phyloP scores from a whole-genome alignment of 192 early-diverging fungal genomes.

The Pilobolus umbonatus region DNA sequence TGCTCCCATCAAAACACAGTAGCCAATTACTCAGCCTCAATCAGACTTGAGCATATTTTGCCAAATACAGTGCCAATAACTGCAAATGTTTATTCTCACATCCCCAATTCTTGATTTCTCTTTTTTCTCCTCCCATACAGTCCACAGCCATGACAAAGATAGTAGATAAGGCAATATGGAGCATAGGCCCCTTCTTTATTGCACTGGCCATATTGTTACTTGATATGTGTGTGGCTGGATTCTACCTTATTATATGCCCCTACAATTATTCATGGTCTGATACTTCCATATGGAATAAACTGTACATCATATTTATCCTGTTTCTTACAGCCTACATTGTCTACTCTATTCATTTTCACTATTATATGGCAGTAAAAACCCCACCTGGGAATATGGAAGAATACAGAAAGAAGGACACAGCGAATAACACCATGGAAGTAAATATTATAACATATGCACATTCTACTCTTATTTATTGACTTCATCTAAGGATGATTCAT shows the following conservation, averaged over 20 bases:
- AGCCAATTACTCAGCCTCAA: no score
- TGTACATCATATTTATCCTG: slow-evolving; percentile 32
- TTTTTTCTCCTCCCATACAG: background rate
- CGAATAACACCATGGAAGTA: background rate
- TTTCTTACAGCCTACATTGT: slow-evolving; percentile 45
- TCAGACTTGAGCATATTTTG: no score
- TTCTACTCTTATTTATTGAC: background rate
- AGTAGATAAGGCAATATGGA: slow-evolving; percentile 38
- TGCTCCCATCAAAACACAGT: no score
- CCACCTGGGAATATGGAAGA: slow-evolving; percentile 37
- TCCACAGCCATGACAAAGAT: slow-evolving; percentile 31
- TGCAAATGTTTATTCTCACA: no score
- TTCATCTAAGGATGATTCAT: slow-evolving; percentile 26
- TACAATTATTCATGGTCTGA: slow-evolving; percentile 42
- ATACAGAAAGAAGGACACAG: background rate
- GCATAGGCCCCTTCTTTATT: slow-evolving; percentile 49
- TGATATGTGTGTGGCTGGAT: slow-evolving; percentile 37
- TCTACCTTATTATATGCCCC: slow-evolving; percentile 44
- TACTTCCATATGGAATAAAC: slow-evolving; percentile 13
- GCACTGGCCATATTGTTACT: slow-evolving; percentile 42
- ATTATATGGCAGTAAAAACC: slow-evolving; percentile 53
- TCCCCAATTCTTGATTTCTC: background rate
- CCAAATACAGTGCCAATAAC: no score
- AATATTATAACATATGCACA: no score
- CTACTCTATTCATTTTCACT: slow-evolving; percentile 49